Conservation (phyloP, 2,329 filamentous ascomycete genomes). For the Leptographium lundbergii region DNA sequence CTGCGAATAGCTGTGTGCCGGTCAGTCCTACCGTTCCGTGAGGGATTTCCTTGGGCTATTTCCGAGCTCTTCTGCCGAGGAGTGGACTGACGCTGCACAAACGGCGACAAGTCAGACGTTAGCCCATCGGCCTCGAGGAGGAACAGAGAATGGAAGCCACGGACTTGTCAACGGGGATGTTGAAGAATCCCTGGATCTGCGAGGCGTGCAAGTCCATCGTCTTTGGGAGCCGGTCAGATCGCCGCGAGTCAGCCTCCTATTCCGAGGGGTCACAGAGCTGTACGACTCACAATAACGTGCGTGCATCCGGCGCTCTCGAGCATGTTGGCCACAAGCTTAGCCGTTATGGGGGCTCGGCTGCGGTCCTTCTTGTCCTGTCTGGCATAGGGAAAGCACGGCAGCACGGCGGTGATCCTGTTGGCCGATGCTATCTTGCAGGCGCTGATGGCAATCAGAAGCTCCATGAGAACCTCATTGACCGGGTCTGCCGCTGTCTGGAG, state of each 20-base stretch:
- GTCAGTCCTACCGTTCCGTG: not conserved
- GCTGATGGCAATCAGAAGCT: constrained; percentile 94
- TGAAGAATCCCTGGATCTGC: constrained; percentile 62
- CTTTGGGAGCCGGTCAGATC: not conserved
- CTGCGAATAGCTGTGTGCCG: constrained; percentile 68
- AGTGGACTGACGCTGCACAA: too few species aligned
- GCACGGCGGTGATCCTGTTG: constrained; percentile 84
- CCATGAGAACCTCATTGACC: constrained; percentile 95
- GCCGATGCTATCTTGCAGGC: constrained; percentile 68
- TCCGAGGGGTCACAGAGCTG: constrained; percentile 39
- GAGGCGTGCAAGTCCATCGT: constrained; percentile 93
- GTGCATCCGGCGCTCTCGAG: constrained; percentile 86
- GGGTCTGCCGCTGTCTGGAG: constrained; percentile 88
- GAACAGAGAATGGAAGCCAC: not conserved
- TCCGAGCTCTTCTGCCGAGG: too few species aligned
- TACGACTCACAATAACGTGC: constrained; percentile 32
- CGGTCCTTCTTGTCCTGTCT: constrained; percentile 93
- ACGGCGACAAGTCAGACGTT: not conserved
- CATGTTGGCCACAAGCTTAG: constrained; percentile 94
- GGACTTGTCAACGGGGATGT: constrained; percentile 41
- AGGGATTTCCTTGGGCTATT: too few species aligned
- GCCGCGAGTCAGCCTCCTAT: not conserved
- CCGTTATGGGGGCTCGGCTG: constrained; percentile 84
- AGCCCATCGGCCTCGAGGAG: not conserved
- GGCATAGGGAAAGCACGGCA: constrained; percentile 95